Base-by-base conservation (phyloP, 192 early-diverging fungal species). In the Coemansia sp. region DNA sequence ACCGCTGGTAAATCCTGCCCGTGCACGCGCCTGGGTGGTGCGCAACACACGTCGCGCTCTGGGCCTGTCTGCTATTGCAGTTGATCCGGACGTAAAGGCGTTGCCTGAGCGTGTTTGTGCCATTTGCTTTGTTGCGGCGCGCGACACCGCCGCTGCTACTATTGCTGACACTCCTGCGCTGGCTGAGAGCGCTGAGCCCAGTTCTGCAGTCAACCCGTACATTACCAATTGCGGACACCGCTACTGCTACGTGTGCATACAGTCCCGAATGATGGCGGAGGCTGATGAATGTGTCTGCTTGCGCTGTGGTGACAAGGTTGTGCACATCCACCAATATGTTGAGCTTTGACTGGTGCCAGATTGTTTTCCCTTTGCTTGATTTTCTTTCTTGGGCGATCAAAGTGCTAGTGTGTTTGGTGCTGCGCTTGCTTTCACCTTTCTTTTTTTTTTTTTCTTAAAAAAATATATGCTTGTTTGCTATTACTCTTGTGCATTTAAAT, bases 241-340 rank as follows among this genome's bases (percentile, higher is more conserved):
- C 0, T 97, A 89, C 70, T 97, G 95, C 75, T 97, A 97, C 65
- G 93, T 93, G 62, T 97, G 95, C 70, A 82, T 97, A 46, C 87
- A 87, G 77, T 91, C 77, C 52, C 86, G 87, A 70, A 84, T 91
- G 78, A 84, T 90, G 63, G 78, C 90, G 19, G 88, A 90, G 62
- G 90, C 85, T 30, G 77, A 78, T 32, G 87, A 88, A 36, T 94
- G 88, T 84, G 64, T 83, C 39, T 95, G 93, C 70, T 74, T 91
- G 78, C 85, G 92, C 14, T 95, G 94, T 71, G 92, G 92, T 21
- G 69, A 82, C 32, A 79, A 79, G 31, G 84, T 95, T 5, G 79
- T 83, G 11, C 61, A 63, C 10, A 91, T 92, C n/a, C 67, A 63
- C 60, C 67, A 66, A 58, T 51, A 50, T 59, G 51, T 63, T 11